phyloP scores from a whole-genome alignment of 108 stramenopile genomes.

The Hondaea fermentalgiana region DNA sequence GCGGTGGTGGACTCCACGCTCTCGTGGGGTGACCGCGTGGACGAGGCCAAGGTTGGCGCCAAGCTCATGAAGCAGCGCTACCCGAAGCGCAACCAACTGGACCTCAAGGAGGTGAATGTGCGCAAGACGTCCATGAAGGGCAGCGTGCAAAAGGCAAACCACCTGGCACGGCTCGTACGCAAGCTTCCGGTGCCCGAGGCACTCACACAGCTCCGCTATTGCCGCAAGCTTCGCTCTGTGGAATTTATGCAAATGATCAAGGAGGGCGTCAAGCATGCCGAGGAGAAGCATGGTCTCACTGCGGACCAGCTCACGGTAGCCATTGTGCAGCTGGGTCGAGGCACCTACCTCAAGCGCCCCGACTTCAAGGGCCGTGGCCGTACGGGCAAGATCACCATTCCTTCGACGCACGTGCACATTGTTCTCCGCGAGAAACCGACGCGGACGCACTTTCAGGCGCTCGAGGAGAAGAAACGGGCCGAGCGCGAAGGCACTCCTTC shows the following conservation, averaged over 20 bases:
- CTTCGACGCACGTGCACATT: not conserved
- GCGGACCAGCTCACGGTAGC: not conserved
- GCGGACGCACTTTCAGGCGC: not conserved
- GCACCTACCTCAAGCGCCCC: not conserved
- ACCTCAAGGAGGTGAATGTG: not conserved
- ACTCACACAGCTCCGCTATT: not conserved
- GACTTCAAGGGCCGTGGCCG: not conserved
- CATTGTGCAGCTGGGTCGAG: not conserved
- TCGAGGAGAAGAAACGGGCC: too few species aligned
- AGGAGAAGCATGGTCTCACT: not conserved
- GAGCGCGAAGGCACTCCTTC: too few species aligned
- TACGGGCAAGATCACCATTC: not conserved
- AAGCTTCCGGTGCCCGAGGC: not conserved
- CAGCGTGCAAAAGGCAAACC: not conserved
- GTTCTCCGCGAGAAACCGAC: not conserved
- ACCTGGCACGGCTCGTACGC: not conserved
- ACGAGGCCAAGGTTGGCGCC: too few species aligned
- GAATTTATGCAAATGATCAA: constrained; percentile 7
- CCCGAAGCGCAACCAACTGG: not conserved
- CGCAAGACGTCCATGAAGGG: not conserved
- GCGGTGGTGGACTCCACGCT: too few species aligned
- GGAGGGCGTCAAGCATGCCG: constrained; percentile 11
- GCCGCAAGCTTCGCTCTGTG: not conserved
- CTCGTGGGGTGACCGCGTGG: too few species aligned
- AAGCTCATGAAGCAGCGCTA: not conserved